phyloP scores from a whole-genome alignment of 164 flowering plant genomes.

The Malania oleifera region DNA sequence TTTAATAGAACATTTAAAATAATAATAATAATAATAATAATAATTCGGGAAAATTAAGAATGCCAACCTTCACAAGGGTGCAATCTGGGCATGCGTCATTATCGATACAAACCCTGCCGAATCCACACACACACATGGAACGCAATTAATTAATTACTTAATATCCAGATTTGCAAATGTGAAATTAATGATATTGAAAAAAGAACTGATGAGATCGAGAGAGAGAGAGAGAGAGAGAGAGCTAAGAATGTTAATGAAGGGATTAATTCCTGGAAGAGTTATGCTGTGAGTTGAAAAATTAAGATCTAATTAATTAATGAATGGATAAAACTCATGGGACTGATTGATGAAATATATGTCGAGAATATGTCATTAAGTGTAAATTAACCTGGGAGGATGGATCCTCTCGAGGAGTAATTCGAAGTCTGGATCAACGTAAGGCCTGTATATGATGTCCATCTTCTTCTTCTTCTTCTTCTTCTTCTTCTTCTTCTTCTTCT shows the following conservation, averaged over 20 bases:
- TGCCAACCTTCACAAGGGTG: slow-evolving; percentile 82
- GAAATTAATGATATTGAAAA: background rate
- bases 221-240: background rate
- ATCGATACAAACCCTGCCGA: slow-evolving; percentile 74
- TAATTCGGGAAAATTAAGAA: too few species aligned
- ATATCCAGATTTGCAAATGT: too few species aligned
- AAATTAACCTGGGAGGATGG: slow-evolving; percentile 66
- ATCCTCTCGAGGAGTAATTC: slow-evolving; percentile 72
- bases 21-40: too few species aligned
- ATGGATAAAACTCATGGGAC: too few species aligned
- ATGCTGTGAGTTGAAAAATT: too few species aligned
- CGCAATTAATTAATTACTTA: background rate
- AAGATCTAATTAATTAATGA: background rate
- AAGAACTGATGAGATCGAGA: background rate
- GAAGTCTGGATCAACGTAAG: slow-evolving; percentile 61
- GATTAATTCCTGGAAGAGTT: too few species aligned
- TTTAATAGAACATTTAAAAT: too few species aligned
- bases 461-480: background rate
- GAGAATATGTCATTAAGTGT: too few species aligned
- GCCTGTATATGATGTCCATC: slow-evolving; percentile 53
- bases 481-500: background rate
- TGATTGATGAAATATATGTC: too few species aligned
- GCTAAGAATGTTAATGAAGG: background rate
- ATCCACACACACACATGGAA: background rate
- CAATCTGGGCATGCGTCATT: slow-evolving; percentile 64